Evolutionary conservation across 106 monocot genomes (phyloP).

Genomic region (Dioscorea alata): DNA sequence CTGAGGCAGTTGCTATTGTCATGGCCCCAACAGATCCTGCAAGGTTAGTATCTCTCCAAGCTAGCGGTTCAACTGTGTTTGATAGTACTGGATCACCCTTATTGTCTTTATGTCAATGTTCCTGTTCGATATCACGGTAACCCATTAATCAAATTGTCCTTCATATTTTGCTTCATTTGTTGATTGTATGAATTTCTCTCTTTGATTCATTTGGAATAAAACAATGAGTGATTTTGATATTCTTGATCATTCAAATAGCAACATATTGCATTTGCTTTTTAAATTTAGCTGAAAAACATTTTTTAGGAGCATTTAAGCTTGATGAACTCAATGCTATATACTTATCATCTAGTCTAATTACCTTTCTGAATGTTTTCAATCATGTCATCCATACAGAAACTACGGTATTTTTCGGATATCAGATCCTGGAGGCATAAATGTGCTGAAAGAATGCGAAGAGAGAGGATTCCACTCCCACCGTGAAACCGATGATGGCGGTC

Average conservation of each 20-base stretch:
- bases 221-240: no score
- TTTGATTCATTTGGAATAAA: no score
- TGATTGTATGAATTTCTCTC: background rate
- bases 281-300: background rate
- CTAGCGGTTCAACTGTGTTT: no score
- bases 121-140: background rate
- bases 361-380: background rate
- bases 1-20: conserved; percentile 75
- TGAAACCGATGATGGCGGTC: conserved; percentile 47
- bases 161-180: background rate
- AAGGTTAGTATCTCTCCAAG: conserved; percentile 28
- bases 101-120: background rate
- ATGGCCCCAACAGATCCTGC: conserved; percentile 65
- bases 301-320: background rate
- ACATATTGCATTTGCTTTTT: background rate
- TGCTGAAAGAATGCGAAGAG: conserved; percentile 49
- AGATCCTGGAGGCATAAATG: conserved; percentile 48
- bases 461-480: conserved; percentile 65
- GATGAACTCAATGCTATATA: background rate
- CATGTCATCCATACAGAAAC: conserved; percentile 22
- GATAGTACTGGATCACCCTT: background rate
- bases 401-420: conserved; percentile 64
- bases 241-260: background rate
- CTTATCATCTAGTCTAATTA: background rate
- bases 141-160: background rate